A percentile compares a stretch with the other conserved stretches of the same genome.
These are phyloP conservation scores for Russula emetica DNA, from an alignment of 768 basidiomycete species.

Conservation along the genomic window DNA sequence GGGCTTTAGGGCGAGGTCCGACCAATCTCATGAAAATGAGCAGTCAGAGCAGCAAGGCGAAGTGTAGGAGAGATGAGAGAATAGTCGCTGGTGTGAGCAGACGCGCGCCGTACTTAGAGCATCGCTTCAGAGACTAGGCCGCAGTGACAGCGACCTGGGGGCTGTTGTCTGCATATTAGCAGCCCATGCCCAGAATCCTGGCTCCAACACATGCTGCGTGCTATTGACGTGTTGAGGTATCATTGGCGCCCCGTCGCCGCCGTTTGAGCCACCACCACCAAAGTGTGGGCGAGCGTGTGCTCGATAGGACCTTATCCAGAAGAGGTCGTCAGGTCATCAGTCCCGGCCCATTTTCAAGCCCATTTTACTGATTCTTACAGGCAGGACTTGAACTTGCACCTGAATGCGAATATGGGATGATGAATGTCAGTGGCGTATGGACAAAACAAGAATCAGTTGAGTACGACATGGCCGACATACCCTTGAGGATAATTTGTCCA, in stretches of 20 bases:
- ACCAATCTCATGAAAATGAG: no score
- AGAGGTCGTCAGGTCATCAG: neutral
- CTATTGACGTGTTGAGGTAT: neutral
- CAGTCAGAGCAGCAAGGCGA: no score
- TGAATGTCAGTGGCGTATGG: no score
- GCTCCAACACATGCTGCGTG: neutral
- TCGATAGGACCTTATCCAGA: neutral
- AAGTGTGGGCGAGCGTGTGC: neutral
- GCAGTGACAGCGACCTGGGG: neutral
- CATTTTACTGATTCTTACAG: neutral
- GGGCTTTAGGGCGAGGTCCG: no score
- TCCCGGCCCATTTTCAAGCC: no score
- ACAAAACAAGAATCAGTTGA: no score
- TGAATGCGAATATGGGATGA: no score
- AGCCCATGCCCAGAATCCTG: neutral
- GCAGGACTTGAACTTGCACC: no score
- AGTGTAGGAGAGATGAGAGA: no score
- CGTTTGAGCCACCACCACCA: neutral
- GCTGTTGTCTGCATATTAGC: neutral
- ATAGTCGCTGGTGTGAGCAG: no score
- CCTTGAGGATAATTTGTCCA: neutral
- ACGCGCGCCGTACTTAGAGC: no score
- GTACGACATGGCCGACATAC: neutral
- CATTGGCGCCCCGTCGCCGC: neutral
- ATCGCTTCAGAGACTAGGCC: neutral